A percentile compares a stretch with the other conserved stretches of the same genome.
Evolutionary conservation across 192 early-diverging fungal genomes (phyloP).

Genomic region (Allomyces macrogynus): DNA sequence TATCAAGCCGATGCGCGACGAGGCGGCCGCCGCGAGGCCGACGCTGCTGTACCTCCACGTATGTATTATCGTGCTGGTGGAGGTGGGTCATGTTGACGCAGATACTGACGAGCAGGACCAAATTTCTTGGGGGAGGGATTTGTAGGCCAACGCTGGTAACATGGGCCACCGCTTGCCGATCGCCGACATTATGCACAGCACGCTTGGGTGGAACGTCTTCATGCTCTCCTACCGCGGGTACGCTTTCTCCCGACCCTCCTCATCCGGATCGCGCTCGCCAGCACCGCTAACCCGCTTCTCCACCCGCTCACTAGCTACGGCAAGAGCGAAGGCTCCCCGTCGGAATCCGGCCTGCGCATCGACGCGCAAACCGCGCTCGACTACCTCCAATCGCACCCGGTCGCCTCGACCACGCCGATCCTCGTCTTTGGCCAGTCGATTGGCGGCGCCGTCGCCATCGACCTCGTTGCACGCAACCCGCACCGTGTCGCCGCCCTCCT

Average conservation of each 20-base stretch:
- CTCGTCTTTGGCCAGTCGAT: constrained; percentile 88
- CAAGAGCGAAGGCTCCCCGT: constrained; percentile 59
- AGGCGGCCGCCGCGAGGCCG: constrained; percentile 28
- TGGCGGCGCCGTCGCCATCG: constrained; percentile 87
- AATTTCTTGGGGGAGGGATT: too few species aligned
- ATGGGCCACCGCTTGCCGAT: constrained; percentile 94
- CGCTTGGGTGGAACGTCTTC: constrained; percentile 62
- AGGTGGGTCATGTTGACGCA: background rate
- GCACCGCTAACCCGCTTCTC: background rate
- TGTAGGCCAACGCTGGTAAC: constrained; percentile 90
- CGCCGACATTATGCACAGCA: constrained; percentile 46
- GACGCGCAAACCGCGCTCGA: constrained; percentile 78
- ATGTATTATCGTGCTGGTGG: constrained; percentile 8
- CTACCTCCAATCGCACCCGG: constrained; percentile 53
- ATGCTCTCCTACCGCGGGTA: constrained; percentile 97
- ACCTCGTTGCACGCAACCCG: constrained; percentile 59
- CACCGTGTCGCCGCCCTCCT: constrained; percentile 54
- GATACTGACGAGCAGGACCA: too few species aligned
- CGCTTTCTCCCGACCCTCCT: background rate
- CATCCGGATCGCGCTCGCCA: too few species aligned
- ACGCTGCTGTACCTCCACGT: constrained; percentile 79
- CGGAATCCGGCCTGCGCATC: constrained; percentile 66
- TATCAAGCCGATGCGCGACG: constrained; percentile 37
- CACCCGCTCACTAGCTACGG: constrained; percentile 41
- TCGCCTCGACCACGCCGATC: constrained; percentile 52